Evolutionary conservation across 169 alveolate species (phyloP).

Genomic region (Babesia bigemina): DNA sequence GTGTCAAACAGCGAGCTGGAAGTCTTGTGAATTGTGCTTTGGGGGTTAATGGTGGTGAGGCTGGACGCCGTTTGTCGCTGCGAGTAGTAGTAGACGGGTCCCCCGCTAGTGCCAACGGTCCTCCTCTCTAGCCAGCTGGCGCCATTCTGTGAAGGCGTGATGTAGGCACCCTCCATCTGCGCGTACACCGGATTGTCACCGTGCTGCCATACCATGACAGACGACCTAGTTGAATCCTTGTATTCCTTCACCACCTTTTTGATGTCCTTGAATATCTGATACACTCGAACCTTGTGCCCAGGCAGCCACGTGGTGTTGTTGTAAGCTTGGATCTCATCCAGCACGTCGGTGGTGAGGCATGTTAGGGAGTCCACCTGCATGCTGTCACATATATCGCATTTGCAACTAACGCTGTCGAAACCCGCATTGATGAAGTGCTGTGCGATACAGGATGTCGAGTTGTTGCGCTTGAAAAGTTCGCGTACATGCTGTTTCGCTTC

Average conservation of each 20-base stretch:
- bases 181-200: constrained; percentile 6
- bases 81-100: constrained; percentile 28
- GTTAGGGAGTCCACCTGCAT: constrained; percentile 78
- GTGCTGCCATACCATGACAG: background rate
- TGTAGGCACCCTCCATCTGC: constrained; percentile 2
- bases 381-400: too few species aligned
- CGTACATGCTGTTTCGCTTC: constrained; percentile 81
- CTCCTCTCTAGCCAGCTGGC: background rate
- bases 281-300: constrained; percentile 86
- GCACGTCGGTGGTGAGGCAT: constrained; percentile 79
- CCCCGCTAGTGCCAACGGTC: background rate
- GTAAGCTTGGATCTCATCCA: constrained; percentile 87
- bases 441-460: constrained; percentile 83
- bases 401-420: constrained; percentile 80
- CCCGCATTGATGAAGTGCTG: constrained; percentile 88
- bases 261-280: constrained; percentile 65
- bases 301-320: constrained; percentile 87
- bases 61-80: constrained; percentile 1
- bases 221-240: constrained; percentile 45
- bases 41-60: too few species aligned
- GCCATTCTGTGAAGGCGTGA: background rate
- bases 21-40: background rate
- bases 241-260: constrained; percentile 55
- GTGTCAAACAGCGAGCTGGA: background rate
- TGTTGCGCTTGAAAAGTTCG: constrained; percentile 83